A percentile compares a stretch with the other conserved stretches of the same genome.
Conservation (phyloP, 2,329 filamentous ascomycete species). For the Pseudogymnoascus verrucosus region DNA sequence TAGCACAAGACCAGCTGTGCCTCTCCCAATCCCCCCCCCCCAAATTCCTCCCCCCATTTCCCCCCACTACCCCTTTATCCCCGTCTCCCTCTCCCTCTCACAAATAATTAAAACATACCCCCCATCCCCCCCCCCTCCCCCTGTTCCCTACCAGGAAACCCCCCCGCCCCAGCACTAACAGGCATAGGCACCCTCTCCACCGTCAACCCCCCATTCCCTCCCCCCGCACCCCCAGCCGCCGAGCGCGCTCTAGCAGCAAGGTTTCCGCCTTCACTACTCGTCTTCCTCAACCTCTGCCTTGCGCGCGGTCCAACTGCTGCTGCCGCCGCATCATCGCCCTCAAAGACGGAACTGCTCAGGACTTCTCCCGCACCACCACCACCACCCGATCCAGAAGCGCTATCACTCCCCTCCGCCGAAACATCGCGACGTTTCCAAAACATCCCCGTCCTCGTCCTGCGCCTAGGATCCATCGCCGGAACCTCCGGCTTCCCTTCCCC, state of each 20-base stretch:
- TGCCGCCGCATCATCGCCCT: neutral
- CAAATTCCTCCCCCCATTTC: no score
- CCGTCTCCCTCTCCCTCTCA: no score
- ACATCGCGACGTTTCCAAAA: neutral
- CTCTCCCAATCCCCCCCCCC: no score
- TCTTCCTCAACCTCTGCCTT: constrained; percentile 24
- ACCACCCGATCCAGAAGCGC: no score
- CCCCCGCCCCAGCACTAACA: neutral
- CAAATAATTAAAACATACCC: neutral
- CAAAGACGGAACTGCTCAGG: neutral
- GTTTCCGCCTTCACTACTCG: constrained; percentile 26
- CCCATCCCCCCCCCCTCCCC: neutral
- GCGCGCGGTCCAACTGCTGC: constrained; percentile 11
- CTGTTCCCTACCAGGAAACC: neutral
- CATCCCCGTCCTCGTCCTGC: neutral
- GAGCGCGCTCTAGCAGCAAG: constrained; percentile 24
- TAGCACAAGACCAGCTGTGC: no score
- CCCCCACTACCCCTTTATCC: no score
- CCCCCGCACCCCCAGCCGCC: constrained; percentile 12
- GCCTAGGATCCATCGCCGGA: neutral
- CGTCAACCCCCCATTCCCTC: neutral
- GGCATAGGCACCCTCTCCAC: neutral
- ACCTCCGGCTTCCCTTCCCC: neutral
- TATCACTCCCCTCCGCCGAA: neutral
- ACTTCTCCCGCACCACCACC: neutral